Base-by-base conservation (phyloP, 148 eudicot genomes). In the Silene latifolia region DNA sequence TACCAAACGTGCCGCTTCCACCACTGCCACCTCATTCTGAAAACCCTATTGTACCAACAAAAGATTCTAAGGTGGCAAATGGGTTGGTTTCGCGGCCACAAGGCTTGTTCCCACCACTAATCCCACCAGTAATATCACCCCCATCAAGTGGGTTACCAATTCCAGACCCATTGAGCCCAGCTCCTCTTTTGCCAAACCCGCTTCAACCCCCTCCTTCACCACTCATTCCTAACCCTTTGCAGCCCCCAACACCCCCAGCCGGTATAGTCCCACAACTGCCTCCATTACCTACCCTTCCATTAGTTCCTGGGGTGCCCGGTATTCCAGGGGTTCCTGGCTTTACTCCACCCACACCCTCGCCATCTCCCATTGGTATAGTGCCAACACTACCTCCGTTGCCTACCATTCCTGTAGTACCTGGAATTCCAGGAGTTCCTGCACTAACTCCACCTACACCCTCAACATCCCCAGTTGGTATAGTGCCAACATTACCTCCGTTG, bases 1-100 rank as follows among this genome's bases (percentile, higher is more conserved):
- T 85, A 29, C 90, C 92, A 17, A 79, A 82, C 44, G 66, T 83
- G 20, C 90, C 94, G 13, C 82, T 89, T 0, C 97, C 92, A 5
- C 75, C 75, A 1, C 82, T 89, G 23, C 97, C 97, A 10, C 81
- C 90, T 15, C 82, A 89, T 15, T 90, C 93, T 39, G 9, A 39
- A 3, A 39, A 39, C 1, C 39, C 69, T 8, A 75, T 86, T 39
- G 83, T 85, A 0, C 35, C 67, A 24, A 53, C 18, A 3, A n/a
- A 56, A 39, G 61, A 57, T 6, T 29, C 18, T 25, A 23, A 70
- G 59, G 8, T 69, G 11, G 46, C 72, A 6, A 59, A 83, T 15
- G 71, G 63, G 42, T 46, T 70, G 24, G 13, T 73, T 8, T 15
- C 39, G 10, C 66, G 19, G 25, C 77, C 74, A 1, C 74, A 79